Evolutionary conservation across 257 asterid species (phyloP).

Genomic region (Hygrophila difformis): DNA sequence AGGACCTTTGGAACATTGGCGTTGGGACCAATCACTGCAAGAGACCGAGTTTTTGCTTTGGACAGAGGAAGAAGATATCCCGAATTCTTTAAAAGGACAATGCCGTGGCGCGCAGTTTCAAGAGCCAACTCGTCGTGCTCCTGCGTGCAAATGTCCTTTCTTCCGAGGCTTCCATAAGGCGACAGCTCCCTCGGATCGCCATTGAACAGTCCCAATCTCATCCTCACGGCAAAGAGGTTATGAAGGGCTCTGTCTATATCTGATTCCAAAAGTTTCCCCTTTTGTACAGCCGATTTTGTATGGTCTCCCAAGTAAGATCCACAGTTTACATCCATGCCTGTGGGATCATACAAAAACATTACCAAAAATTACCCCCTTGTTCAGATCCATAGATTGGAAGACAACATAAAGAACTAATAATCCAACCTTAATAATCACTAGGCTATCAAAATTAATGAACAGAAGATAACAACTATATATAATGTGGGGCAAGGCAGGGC

Average conservation of each 20-base stretch:
- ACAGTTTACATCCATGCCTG: conserved; percentile 85
- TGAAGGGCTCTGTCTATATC: conserved; percentile 56
- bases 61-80: conserved; percentile 43
- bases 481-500: no score
- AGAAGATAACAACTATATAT: no score
- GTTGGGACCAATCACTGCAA: conserved; percentile 62
- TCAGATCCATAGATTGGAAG: no score
- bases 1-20: conserved; percentile 33
- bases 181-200: conserved; percentile 39
- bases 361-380: no score
- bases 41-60: conserved; percentile 24
- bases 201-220: conserved; percentile 58
- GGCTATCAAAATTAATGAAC: no score
- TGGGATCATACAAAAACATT: no score
- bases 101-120: conserved; percentile 48
- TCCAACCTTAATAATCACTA: no score
- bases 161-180: conserved; percentile 27
- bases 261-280: conserved; percentile 36
- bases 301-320: conserved; percentile 48
- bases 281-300: conserved; percentile 60
- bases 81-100: conserved; percentile 55
- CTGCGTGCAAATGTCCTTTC: conserved; percentile 30
- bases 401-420: no score
- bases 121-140: conserved; percentile 45
- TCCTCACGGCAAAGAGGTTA: conserved; percentile 49